Evolutionary conservation across 805 yeast genomes (phyloP), one percentile per base, ranked within the genome.

Genomic region (Ogataea paradorogensis): DNA sequence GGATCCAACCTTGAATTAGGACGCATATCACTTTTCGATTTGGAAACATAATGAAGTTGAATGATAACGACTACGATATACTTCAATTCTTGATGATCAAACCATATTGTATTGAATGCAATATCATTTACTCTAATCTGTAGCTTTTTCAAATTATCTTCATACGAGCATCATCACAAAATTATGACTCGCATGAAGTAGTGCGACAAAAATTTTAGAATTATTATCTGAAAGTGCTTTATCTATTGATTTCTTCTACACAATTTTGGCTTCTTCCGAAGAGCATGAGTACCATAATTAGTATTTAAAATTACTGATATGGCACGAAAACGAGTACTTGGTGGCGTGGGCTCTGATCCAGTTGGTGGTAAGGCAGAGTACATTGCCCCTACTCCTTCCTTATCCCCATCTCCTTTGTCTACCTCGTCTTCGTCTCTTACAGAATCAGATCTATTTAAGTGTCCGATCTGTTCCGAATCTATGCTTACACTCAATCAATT

Each of bases 381-480:
- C 7, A 31, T 35, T 4, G 21, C 27, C 9, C 28, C 42, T 3
- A 41, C 48, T 9, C 32, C 45, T 11, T 43, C 48, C n/a, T 42
- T 40, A n/a, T 43, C 50, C 10, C 24, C 42, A 6, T 21, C 38
- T 3, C 33, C 39, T n/a, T 45, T 46, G 5, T 35, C 44, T 28
- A 13, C 14, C 18, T 38, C 45, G 9, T 35, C 41, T 2, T 32
- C 23, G 5, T 29, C 35, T 5, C 30, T 23, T 16, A 22, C 32
- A 8, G 45, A 33, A 11, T 23, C 37, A 2, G 41, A 43, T n/a
- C 22, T 46, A 7, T 25, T 46, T 6, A 35, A 29, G 23, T 87
- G 95, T 52, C 95, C 95, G 1, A 80, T 87, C 1, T 87, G 95
- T 54, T 60, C 66, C 10, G 82, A 78, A 42, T 34, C 59, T 1